Conservation (phyloP, 2,329 filamentous ascomycete species). For the Fusarium robinianum region DNA sequence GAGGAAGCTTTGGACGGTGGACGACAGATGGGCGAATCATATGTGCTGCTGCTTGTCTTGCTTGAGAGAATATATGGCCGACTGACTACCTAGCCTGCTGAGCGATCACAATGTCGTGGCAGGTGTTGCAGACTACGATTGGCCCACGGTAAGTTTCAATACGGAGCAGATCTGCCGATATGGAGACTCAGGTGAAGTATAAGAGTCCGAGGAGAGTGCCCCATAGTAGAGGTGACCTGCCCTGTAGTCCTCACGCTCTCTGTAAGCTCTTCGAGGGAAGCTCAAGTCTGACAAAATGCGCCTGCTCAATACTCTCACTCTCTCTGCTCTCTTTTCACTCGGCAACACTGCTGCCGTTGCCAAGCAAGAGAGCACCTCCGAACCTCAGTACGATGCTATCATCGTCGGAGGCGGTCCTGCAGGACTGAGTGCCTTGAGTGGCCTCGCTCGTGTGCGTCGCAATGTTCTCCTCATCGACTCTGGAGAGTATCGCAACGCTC, state of each 20-base stretch:
- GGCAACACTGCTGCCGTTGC: slow-evolving; percentile 23
- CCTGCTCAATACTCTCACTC: slow-evolving; percentile 11
- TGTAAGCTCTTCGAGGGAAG: neutral
- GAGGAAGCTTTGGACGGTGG: slow-evolving; percentile 3
- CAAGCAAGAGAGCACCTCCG: neutral
- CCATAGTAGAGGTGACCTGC: too few species aligned
- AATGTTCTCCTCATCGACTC: slow-evolving; percentile 62
- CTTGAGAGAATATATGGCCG: neutral
- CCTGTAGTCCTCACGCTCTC: neutral
- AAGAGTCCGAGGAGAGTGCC: too few species aligned
- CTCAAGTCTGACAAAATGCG: slow-evolving; percentile 20
- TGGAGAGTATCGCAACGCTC: slow-evolving; percentile 59
- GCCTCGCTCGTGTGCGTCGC: slow-evolving; percentile 61
- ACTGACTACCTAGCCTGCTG: neutral
- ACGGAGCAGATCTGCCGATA: neutral
- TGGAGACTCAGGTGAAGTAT: too few species aligned
- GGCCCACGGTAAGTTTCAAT: neutral
- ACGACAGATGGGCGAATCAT: slow-evolving; percentile 5
- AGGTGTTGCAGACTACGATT: neutral
- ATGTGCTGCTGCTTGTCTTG: neutral
- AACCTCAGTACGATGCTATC: slow-evolving; percentile 55
- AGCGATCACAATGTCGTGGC: slow-evolving; percentile 3
- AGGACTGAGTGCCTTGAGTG: slow-evolving; percentile 58
- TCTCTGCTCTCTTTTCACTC: slow-evolving; percentile 19
- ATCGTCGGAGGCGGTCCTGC: slow-evolving; percentile 62